Evolutionary conservation across 768 basidiomycete genomes (phyloP).

Genomic region (Trametes maxima): DNA sequence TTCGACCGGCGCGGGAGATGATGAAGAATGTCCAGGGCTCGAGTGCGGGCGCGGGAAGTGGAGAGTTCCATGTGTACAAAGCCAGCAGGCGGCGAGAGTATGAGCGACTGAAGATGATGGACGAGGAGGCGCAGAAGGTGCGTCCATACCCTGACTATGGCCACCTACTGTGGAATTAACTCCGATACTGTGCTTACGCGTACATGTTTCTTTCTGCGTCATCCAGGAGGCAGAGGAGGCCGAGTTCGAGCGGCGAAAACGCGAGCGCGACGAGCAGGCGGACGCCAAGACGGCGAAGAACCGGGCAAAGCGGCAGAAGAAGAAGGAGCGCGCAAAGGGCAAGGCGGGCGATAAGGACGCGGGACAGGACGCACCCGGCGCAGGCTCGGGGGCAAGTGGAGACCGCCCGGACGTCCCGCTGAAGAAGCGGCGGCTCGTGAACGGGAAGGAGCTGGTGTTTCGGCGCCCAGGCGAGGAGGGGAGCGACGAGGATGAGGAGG

Average conservation of each 20-base stretch:
- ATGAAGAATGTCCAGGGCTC: slow-evolving; percentile 99
- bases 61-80: slow-evolving; percentile 99
- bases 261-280: slow-evolving; percentile 66
- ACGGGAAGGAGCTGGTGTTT: slow-evolving; percentile 71
- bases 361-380: slow-evolving; percentile 26
- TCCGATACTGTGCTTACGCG: neutral
- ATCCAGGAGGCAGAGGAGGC: slow-evolving; percentile 66
- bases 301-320: slow-evolving; percentile 90
- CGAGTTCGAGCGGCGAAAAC: slow-evolving; percentile 77
- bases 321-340: slow-evolving; percentile 70
- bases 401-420: slow-evolving; percentile 43
- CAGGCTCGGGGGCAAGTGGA: slow-evolving; percentile 24
- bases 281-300: slow-evolving; percentile 96
- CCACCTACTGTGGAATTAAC: neutral
- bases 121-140: slow-evolving; percentile 80
- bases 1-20: slow-evolving; percentile 87
- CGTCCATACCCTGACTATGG: slow-evolving; percentile 27
- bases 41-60: slow-evolving; percentile 95
- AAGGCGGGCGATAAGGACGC: slow-evolving; percentile 34
- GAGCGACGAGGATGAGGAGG: slow-evolving; percentile 37
- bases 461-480: slow-evolving; percentile 53
- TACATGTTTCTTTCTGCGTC: slow-evolving; percentile 3
- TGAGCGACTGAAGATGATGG: slow-evolving; percentile 88
- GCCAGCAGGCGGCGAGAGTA: slow-evolving; percentile 93
- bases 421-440: slow-evolving; percentile 83